These are phyloP conservation scores for Coprinopsis sp. DNA, from an alignment of 768 basidiomycete genomes.

Conservation along the genomic window DNA sequence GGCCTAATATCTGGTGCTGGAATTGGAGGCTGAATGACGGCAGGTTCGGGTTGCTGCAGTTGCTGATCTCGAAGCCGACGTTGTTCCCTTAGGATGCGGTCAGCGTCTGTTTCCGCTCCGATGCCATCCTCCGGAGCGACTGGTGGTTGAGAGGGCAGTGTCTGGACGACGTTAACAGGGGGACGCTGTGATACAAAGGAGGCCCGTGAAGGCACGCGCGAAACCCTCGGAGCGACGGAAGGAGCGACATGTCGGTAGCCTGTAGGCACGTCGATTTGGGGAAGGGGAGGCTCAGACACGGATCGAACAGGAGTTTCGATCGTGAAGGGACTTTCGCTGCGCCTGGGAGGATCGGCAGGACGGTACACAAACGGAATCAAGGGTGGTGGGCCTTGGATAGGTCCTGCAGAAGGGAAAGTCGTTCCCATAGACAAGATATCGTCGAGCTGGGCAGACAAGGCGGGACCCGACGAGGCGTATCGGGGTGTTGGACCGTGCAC, in stretches of 20 bases:
- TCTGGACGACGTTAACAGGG: too few species aligned
- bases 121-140: too few species aligned
- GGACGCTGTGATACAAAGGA: too few species aligned
- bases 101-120: too few species aligned
- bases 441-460: constrained; percentile 53
- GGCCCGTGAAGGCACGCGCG: too few species aligned
- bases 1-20: too few species aligned
- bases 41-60: too few species aligned
- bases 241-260: not conserved
- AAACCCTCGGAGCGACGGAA: too few species aligned
- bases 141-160: too few species aligned
- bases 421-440: constrained; percentile 43
- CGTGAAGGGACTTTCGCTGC: constrained; percentile 14
- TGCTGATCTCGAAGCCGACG: too few species aligned
- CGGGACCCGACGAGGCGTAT: constrained; percentile 39
- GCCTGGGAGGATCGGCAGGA: constrained; percentile 6
- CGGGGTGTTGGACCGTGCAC: constrained; percentile 12
- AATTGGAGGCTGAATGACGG: too few species aligned
- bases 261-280: not conserved
- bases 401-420: constrained; percentile 3
- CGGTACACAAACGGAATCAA: constrained; percentile 14
- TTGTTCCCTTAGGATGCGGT: too few species aligned
- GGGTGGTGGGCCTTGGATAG: constrained; percentile 11
- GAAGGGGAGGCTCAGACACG: constrained; percentile 8
- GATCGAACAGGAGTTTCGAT: constrained; percentile 11